phyloP scores from a whole-genome alignment of 1,284 basidiomycete species.

The Cutaneotrichosporon spelunceum region DNA sequence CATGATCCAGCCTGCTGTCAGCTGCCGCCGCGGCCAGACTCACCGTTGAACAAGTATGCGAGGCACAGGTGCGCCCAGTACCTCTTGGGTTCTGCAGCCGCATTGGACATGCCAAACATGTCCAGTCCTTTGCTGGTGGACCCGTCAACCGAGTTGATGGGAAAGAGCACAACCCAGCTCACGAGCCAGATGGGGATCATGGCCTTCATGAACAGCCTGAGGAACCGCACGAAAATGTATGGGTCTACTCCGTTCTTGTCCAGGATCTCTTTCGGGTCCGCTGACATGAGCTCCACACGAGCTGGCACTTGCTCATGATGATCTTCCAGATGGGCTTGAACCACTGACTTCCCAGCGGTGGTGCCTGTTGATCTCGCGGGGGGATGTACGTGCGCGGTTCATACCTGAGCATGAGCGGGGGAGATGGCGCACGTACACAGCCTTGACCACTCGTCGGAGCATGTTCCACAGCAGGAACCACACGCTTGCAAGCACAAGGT shows the following conservation, averaged over 20 bases:
- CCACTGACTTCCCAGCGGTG: conserved; percentile 31
- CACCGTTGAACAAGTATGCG: conserved; percentile 53
- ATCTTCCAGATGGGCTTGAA: conserved; percentile 42
- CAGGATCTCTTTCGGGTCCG: conserved; percentile 54
- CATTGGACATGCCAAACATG: conserved; percentile 57
- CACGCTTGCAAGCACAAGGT: background rate
- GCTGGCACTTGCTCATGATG: conserved; percentile 12
- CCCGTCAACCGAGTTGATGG: conserved; percentile 60
- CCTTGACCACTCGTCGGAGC: background rate
- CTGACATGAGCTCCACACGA: background rate
- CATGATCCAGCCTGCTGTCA: conserved; percentile 59
- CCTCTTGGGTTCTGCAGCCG: conserved; percentile 34
- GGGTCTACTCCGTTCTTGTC: conserved; percentile 58
- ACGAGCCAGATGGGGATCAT: conserved; percentile 63
- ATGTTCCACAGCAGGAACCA: background rate
- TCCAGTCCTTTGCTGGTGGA: conserved; percentile 52
- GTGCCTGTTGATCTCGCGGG: conserved; percentile 39
- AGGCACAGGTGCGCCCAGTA: conserved; percentile 54
- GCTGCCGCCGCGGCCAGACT: background rate
- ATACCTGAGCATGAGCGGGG: conserved; percentile 42
- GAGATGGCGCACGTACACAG: background rate
- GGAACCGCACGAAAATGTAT: conserved; percentile 67
- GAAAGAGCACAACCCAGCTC: conserved; percentile 61
- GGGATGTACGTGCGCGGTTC: conserved; percentile 69
- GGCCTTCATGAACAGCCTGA: conserved; percentile 63